Conservation (phyloP, 176 grass and related monocot species). For the Ensete ventricosum region DNA sequence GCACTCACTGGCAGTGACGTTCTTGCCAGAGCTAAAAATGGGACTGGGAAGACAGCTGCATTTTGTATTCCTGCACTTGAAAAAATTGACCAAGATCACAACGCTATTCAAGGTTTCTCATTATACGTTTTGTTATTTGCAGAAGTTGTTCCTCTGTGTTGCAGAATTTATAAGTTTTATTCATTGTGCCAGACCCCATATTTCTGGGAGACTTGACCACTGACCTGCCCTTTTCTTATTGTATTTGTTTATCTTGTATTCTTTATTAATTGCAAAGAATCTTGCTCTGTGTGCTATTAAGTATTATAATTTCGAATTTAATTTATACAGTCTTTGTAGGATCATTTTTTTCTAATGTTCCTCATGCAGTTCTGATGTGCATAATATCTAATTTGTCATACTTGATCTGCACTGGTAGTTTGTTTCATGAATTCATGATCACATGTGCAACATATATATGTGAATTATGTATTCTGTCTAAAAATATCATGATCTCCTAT, state of each 20-base stretch:
- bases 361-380: background rate
- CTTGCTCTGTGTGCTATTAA: background rate
- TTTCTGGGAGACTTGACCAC: too few species aligned
- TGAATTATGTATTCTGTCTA: conserved; percentile 7
- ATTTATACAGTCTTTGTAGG: background rate
- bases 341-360: background rate
- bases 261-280: background rate
- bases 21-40: conserved; percentile 94
- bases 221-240: too few species aligned
- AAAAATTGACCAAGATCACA: conserved; percentile 89
- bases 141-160: too few species aligned
- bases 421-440: background rate
- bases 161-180: too few species aligned
- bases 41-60: conserved; percentile 86
- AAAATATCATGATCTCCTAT: conserved; percentile 18
- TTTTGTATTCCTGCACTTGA: conserved; percentile 91
- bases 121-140: background rate
- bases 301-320: background rate
- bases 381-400: background rate
- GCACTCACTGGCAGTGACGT: conserved; percentile 90
- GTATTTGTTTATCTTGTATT: background rate
- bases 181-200: too few species aligned
- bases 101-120: conserved; percentile 73
- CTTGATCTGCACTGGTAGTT: background rate
- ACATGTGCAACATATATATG: background rate